These are phyloP conservation scores for Sporothrix dimorphospora DNA, from an alignment of 2,329 filamentous ascomycete species.

Conservation along the genomic window DNA sequence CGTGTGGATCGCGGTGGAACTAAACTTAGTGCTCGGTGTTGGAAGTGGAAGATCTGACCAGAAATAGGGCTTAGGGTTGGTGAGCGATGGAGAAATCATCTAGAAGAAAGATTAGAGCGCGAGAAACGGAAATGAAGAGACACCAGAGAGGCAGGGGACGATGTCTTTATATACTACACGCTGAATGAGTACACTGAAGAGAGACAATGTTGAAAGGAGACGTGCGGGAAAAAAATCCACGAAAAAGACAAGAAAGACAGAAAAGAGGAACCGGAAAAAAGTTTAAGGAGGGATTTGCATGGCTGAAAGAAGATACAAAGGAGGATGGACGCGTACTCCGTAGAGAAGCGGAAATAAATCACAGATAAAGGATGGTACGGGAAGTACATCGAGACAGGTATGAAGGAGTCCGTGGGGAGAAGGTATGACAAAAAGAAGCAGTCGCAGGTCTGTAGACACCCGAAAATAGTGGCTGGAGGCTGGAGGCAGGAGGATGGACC, in stretches of 20 bases:
- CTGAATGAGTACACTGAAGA: neutral
- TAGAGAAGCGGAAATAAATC: neutral
- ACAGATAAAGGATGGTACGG: neutral
- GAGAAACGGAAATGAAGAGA: neutral
- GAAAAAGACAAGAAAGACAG: neutral
- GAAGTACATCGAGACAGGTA: neutral
- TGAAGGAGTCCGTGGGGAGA: neutral
- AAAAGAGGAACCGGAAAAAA: neutral
- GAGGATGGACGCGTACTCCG: neutral
- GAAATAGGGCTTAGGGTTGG: neutral
- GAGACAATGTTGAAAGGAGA: neutral
- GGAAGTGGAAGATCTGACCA: neutral
- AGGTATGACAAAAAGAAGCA: neutral
- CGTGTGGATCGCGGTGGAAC: conserved; percentile 4
- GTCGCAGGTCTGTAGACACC: neutral
- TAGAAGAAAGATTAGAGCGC: neutral
- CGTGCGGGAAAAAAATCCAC: neutral
- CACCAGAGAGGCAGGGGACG: neutral
- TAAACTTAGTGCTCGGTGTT: neutral
- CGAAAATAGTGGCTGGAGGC: neutral
- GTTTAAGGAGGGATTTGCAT: neutral
- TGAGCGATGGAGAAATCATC: neutral
- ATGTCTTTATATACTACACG: neutral
- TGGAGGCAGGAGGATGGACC: neutral
- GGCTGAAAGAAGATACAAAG: neutral